A percentile compares a stretch with the other conserved stretches of the same genome.
phyloP scores from a whole-genome alignment of 805 yeast genomes.

The Candida pini region DNA sequence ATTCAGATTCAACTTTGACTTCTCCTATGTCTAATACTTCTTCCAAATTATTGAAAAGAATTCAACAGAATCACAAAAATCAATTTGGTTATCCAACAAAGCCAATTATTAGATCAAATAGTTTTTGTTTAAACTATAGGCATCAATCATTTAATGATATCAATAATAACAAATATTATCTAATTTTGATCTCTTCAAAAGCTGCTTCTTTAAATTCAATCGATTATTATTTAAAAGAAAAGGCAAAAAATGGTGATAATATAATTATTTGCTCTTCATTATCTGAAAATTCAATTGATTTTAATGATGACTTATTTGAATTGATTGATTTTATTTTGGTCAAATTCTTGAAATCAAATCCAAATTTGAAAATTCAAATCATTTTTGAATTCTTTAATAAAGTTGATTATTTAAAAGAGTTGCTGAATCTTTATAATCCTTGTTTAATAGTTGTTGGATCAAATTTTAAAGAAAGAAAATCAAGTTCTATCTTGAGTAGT shows the following conservation, averaged over 20 bases:
- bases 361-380: slow-evolving; percentile 37
- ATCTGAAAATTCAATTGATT: slow-evolving; percentile 16
- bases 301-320: slow-evolving; percentile 20
- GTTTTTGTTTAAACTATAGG: slow-evolving; percentile 37
- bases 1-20: slow-evolving; percentile 30
- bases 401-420: slow-evolving; percentile 47
- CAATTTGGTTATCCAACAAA: slow-evolving; percentile 30
- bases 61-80: slow-evolving; percentile 8
- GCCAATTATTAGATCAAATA: slow-evolving; percentile 26
- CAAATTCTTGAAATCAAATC: slow-evolving; percentile 23
- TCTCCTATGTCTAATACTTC: slow-evolving; percentile 12
- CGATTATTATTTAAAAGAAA: slow-evolving; percentile 52
- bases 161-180: slow-evolving; percentile 19
- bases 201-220: slow-evolving; percentile 70
- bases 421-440: slow-evolving; percentile 55
- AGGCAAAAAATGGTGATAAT: slow-evolving; percentile 58
- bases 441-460: slow-evolving; percentile 42
- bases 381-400: slow-evolving; percentile 51
- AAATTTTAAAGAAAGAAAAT: slow-evolving; percentile 18
- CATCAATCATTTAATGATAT: slow-evolving; percentile 30
- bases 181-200: slow-evolving; percentile 60
- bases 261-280: slow-evolving; percentile 41
- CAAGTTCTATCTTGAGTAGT: slow-evolving; percentile 23
- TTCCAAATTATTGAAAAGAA: slow-evolving; percentile 17
- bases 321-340: slow-evolving; percentile 37